Evolutionary conservation across 495 filamentous ascomycete genomes (phyloP).

Genomic region (Aspergillus saccharolyticus): DNA sequence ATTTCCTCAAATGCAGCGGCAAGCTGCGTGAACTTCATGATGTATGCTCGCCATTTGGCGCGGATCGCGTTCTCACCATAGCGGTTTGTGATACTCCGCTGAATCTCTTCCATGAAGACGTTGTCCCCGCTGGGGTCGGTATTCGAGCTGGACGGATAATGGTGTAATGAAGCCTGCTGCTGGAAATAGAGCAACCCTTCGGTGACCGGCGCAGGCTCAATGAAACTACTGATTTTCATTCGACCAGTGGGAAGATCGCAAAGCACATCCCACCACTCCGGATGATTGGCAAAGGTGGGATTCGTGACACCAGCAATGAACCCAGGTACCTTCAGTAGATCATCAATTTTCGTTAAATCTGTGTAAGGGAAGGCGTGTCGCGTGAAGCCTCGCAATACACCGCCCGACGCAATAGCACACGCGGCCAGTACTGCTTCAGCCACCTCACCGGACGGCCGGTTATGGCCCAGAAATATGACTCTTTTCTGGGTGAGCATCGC

Average conservation of each 20-base stretch:
- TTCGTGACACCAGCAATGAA: conserved; percentile 99
- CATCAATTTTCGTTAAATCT: conserved; percentile 95
- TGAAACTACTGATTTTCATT: conserved; percentile 84
- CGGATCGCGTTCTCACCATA: conserved; percentile 88
- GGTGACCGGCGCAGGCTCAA: conserved; percentile 70
- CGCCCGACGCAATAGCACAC: conserved; percentile 90
- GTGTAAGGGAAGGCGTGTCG: conserved; percentile 99
- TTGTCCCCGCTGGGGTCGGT: conserved; percentile 81
- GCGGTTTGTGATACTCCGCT: conserved; percentile 74
- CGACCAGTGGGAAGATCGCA: conserved; percentile 89
- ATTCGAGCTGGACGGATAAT: conserved; percentile 40
- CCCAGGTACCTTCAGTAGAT: conserved; percentile 88
- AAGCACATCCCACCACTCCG: conserved; percentile 97
- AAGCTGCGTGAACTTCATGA: conserved; percentile 83
- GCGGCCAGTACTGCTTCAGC: conserved; percentile 92
- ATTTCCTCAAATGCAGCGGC: conserved; percentile 92
- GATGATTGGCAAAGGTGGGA: conserved; percentile 88
- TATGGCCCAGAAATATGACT: conserved; percentile 92
- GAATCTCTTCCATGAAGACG: conserved; percentile 81
- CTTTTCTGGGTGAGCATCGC: conserved; percentile 89
- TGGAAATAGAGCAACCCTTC: conserved; percentile 83
- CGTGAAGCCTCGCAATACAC: conserved; percentile 88
- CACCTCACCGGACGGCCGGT: conserved; percentile 87
- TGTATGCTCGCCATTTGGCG: conserved; percentile 85
- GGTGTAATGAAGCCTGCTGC: conserved; percentile 62